Base-by-base conservation (phyloP, 1,139 yeast genomes). In the Spathaspora sp. region DNA sequence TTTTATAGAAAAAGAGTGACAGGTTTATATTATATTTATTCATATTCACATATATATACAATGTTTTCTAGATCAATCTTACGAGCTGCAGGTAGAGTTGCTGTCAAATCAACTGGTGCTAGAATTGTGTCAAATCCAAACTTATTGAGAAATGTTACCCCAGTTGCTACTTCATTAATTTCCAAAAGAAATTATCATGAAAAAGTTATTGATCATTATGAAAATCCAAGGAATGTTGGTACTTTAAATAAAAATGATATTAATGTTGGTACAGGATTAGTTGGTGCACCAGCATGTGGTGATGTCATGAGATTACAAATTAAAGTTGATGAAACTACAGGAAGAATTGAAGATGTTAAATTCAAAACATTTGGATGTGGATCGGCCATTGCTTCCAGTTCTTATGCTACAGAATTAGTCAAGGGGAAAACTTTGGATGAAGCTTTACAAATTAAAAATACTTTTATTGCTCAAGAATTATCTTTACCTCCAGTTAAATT, bases 361-460 rank as follows among this genome's bases (percentile, higher is more conserved):
- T 93, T 93, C 72, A 93, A 93, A 80, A 93, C 99, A 7, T 93
- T 93, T 72, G 99, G 99, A 18, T 93, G 99, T 67, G 99, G 99
- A 42, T 85, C 95, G 2, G 99, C 99, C 50, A 93, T 93, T 65
- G 99, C 99, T 7, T 87, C 96, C 5, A 86, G 96, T 9, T 88
- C 96, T 1, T 93, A 88, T 65, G 95, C 95, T 58, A 93, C 99
- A 2, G 97, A 91, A 65, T 78, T 93, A 51, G 97, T 93, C 53
- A 87, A 95, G 66, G 99, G 99, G 39, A 90, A 89, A 83, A 82
- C 95, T 43, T 74, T 93, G 50, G 98, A 93, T 43, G 98, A 93
- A 63, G 99, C 99, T 15, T 84, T 90, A 48, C 80, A 81, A 64
- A 88, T 91, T 61, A 89, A 89, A 67, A 91, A 91, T 69, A 88